These are phyloP conservation scores for Penicillium sp. DNA, from an alignment of 2,329 filamentous ascomycete genomes.

Conservation along the genomic window DNA sequence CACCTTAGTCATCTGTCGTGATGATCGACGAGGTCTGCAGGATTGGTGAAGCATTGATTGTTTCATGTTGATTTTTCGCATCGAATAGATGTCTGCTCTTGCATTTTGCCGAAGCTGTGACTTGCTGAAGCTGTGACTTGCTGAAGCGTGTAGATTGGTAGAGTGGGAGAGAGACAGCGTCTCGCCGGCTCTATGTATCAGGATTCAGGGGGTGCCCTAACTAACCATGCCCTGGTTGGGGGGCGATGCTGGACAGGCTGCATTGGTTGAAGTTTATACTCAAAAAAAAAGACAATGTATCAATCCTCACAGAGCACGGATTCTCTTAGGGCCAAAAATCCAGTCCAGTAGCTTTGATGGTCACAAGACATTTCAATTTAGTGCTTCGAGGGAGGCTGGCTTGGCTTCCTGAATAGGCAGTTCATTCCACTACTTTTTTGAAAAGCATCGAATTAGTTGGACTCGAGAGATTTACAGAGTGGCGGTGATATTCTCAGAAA, in stretches of 20 bases:
- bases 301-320: too few relatives aligned
- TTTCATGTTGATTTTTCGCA: background rate
- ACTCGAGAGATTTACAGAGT: too few relatives aligned
- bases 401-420: slow-evolving; percentile 1
- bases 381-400: background rate
- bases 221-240: background rate
- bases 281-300: too few relatives aligned
- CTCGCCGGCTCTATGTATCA: too few relatives aligned
- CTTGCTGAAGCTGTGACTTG: background rate
- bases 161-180: too few relatives aligned
- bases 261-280: too few relatives aligned
- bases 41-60: background rate
- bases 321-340: too few relatives aligned
- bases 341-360: background rate
- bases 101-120: background rate
- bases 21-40: slow-evolving; percentile 1
- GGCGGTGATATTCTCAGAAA: background rate
- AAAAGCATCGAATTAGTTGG: too few relatives aligned
- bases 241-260: too few relatives aligned
- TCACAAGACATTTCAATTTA: background rate
- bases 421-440: background rate
- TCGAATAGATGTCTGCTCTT: background rate
- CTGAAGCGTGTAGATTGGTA: too few relatives aligned
- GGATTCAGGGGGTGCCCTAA: background rate
- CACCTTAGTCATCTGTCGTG: slow-evolving; percentile 4